Conservation (phyloP, 371 early-diverging fungal species). For the Rhizomucor pusillus region DNA sequence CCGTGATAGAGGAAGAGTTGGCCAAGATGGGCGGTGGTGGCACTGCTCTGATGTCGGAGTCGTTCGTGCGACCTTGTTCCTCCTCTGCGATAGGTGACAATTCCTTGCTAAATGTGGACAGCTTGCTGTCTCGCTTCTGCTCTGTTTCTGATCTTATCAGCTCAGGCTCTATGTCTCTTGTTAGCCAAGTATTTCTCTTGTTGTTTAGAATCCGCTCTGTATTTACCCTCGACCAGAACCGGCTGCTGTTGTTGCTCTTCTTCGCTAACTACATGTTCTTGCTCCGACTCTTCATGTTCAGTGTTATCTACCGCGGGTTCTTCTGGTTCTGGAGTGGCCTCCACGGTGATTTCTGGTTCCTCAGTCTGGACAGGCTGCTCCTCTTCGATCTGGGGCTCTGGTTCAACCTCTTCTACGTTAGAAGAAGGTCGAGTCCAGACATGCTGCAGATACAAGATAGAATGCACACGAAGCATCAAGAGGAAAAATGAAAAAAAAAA, state of each 20-base stretch:
- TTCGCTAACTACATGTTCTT: background rate
- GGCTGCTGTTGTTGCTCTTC: slow-evolving; percentile 2
- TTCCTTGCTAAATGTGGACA: slow-evolving; percentile 2
- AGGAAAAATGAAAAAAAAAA: background rate
- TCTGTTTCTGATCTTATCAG: background rate
- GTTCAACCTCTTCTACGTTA: background rate
- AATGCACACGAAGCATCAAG: slow-evolving; percentile 11
- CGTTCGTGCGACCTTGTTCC: background rate
- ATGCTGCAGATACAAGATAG: slow-evolving; percentile 10
- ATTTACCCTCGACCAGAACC: background rate
- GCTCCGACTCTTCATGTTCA: background rate
- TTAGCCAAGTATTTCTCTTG: background rate
- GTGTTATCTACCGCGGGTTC: background rate
- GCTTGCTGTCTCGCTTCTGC: slow-evolving; percentile 2
- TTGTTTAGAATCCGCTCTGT: background rate
- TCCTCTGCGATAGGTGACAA: slow-evolving; percentile 5
- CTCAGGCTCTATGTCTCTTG: background rate
- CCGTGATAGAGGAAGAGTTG: background rate
- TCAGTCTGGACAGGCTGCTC: background rate
- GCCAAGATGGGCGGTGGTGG: background rate
- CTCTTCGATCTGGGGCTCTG: background rate
- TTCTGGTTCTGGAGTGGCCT: background rate
- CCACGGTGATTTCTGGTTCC: background rate
- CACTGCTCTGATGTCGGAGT: background rate
- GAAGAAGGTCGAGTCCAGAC: slow-evolving; percentile 13